Percentiles rank a stretch among this genome's conserved stretches.
Conservation (phyloP, 306 rosid species). For the Medicago lupulina region DNA sequence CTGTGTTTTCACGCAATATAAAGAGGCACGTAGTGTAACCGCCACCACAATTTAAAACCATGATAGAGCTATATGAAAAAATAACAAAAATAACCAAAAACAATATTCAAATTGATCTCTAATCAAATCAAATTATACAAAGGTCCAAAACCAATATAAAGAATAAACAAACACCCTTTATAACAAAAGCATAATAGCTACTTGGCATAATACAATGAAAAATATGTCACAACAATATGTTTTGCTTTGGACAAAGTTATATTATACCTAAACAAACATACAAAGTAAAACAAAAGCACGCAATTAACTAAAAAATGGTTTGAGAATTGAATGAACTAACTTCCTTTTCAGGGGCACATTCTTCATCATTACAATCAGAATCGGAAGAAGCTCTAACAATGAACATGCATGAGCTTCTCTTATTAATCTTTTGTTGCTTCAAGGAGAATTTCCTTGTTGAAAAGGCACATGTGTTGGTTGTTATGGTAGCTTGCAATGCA, state of each 20-base stretch:
- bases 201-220: background rate
- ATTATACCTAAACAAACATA: background rate
- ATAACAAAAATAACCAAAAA: background rate
- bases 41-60: background rate
- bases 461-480: conserved; percentile 65
- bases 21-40: too few relatives aligned
- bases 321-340: conserved; percentile 46
- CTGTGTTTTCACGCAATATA: background rate
- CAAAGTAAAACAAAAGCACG: background rate
- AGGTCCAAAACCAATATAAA: background rate
- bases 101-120: background rate
- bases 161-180: background rate
- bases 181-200: background rate
- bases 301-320: background rate
- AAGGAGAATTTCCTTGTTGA: conserved; percentile 54
- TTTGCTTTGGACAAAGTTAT: background rate
- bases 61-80: too few relatives aligned
- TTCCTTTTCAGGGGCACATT: conserved; percentile 97
- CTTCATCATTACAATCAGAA: conserved; percentile 83
- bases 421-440: conserved; percentile 46
- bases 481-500: conserved; percentile 71
- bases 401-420: conserved; percentile 43
- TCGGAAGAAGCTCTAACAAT: conserved; percentile 71
- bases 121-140: background rate
- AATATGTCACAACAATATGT: background rate